Base-by-base conservation (phyloP, 768 basidiomycete species). In the Kwoniella bestiolae region DNA sequence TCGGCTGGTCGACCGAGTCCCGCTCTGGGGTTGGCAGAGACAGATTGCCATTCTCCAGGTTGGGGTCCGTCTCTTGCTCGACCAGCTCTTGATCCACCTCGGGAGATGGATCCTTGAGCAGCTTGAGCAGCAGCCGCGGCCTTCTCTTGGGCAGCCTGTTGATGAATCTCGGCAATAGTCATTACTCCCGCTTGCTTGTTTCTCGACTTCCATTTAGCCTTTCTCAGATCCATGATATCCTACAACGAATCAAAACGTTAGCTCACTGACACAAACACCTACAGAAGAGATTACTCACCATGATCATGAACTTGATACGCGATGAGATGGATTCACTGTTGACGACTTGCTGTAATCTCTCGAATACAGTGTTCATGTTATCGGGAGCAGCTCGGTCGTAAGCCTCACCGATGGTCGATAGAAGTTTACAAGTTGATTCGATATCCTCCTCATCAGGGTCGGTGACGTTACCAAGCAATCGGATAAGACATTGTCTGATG, bases 401-500 rank as follows among this genome's bases (percentile, higher is more conserved):
- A 18, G 86, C 83, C 60, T 85, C 84, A 59, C 95, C 95, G 57
- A 97, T 91, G 5, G 95, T 97, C 23, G 89, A 86, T 57, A 99
- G 81, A 59, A 98, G 86, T 80, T 92, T 93, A 86, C 94, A 97
- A 62, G 96, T 85, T 51, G 90, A 91, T 85, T 98, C 95, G 69
- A 99, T 91, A 77, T 96, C 94, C 83, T 97, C 95, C 82, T 98
- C 95, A 77, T 97, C 94, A 0, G 94, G 96, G 75, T 92, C 91
- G 71, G 92, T 89, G 63, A 95, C 90, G 78, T 99, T 97, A 60
- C 89, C 87, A 12, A 98, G 85, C 12, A 97, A 86, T 83, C 95
- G 94, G 86, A 93, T 92, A 79, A 97, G 89, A 85, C 95, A 99
- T 82, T 93, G 91, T 84, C 94, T 91, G 91, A 98, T 99, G 83